Percentiles rank a stretch among this genome's conserved stretches.
Conservation (phyloP, 331 rosid species). For the Pyrus hybrid region DNA sequence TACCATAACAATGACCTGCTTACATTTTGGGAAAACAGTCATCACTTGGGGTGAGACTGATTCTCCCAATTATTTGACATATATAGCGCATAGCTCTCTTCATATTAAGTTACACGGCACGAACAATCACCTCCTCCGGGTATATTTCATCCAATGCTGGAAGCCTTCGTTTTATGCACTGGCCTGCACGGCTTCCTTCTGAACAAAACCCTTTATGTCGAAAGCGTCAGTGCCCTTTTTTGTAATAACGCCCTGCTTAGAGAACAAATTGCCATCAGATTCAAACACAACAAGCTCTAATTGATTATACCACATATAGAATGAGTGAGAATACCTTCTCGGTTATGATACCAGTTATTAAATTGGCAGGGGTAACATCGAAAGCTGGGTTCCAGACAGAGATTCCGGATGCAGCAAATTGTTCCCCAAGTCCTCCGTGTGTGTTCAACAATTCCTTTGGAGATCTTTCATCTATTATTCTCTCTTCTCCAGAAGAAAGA, state of each 20-base stretch:
- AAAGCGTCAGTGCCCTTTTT: constrained; percentile 42
- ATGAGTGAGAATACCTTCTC: constrained; percentile 57
- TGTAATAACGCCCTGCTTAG: constrained; percentile 62
- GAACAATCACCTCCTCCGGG: not conserved
- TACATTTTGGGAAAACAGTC: not conserved
- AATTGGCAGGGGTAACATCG: constrained; percentile 73
- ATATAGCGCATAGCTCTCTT: not conserved
- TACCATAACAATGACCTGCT: not conserved
- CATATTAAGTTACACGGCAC: not conserved
- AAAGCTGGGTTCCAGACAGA: constrained; percentile 97
- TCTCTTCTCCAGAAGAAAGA: constrained; percentile 76
- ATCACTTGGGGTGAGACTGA: not conserved
- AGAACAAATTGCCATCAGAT: constrained; percentile 19
- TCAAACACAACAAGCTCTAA: not conserved
- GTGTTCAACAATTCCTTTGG: constrained; percentile 72
- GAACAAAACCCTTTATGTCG: constrained; percentile 48
- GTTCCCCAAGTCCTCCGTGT: constrained; percentile 86
- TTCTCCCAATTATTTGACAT: not conserved
- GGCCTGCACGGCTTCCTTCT: constrained; percentile 19
- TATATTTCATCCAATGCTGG: not conserved
- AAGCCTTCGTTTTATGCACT: not conserved
- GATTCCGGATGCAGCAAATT: constrained; percentile 83
- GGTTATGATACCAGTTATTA: constrained; percentile 71
- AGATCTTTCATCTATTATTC: constrained; percentile 84
- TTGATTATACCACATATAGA: not conserved